phyloP scores from a whole-genome alignment of 202 grass and related monocot species.

The Miscanthus sacchariflorus region DNA sequence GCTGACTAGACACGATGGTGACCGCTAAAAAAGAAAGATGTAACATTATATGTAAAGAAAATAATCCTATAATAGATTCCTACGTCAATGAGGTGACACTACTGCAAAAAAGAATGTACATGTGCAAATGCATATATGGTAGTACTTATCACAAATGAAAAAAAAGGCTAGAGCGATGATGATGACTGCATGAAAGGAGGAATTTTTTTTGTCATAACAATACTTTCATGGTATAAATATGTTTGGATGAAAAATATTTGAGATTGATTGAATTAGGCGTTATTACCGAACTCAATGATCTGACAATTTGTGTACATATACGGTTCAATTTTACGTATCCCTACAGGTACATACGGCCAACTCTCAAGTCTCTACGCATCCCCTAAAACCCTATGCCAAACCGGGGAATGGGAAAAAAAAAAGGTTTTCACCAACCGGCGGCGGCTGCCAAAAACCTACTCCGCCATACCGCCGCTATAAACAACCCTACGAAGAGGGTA shows the following conservation, averaged over 20 bases:
- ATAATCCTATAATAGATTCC: neutral
- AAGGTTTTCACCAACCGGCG: constrained; percentile 12
- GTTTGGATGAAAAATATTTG: neutral
- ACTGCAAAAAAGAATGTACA: neutral
- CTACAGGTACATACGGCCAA: neutral
- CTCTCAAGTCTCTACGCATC: neutral
- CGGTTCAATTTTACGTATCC: neutral
- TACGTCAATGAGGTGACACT: neutral
- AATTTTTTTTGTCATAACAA: neutral
- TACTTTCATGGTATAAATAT: neutral
- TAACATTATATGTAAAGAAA: no score
- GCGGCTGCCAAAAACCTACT: constrained; percentile 45
- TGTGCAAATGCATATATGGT: no score
- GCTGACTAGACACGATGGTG: neutral
- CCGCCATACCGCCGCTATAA: constrained; percentile 41
- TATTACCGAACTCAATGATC: neutral
- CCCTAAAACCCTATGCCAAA: constrained; percentile 41
- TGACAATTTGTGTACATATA: neutral
- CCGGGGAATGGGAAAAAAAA: neutral
- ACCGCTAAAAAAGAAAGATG: neutral
- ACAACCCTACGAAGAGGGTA: constrained; percentile 50
- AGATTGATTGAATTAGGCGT: neutral
- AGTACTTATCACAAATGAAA: neutral
- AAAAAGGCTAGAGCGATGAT: neutral
- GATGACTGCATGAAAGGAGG: no score